Conservation (phyloP, 345 rosid genomes). For the Eucalyptus shirleyi region DNA sequence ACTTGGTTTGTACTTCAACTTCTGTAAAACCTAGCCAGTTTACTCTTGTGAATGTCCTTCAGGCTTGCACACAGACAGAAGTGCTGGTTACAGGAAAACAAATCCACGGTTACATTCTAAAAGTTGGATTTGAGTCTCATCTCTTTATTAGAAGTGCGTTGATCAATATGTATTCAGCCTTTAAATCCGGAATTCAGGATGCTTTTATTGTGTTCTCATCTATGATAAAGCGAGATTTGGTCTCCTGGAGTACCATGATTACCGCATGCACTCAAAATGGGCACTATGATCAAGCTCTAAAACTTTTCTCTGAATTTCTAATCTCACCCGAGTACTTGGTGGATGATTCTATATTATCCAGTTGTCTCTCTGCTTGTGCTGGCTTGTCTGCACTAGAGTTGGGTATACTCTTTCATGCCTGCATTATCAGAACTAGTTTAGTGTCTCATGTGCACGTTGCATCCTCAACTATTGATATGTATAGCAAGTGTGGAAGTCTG, state of each 20-base stretch:
- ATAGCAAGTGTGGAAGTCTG: neutral
- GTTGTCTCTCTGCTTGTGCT: neutral
- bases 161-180: neutral
- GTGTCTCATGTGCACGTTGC: neutral
- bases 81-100: neutral
- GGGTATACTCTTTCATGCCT: neutral
- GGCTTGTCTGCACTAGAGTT: neutral
- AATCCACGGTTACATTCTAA: neutral
- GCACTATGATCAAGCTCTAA: neutral
- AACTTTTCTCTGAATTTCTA: neutral
- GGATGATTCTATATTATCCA: neutral
- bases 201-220: neutral
- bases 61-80: neutral
- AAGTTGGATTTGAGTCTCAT: neutral
- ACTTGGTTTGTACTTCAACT: neutral
- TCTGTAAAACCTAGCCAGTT: neutral
- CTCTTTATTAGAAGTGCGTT: neutral
- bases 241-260: neutral
- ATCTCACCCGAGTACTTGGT: neutral
- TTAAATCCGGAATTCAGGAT: neutral
- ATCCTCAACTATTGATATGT: neutral
- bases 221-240: neutral
- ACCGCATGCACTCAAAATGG: neutral
- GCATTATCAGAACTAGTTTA: neutral
- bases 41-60: neutral